Evolutionary conservation across 2,329 filamentous ascomycete genomes (phyloP).

Genomic region (Orbilia oligospora): DNA sequence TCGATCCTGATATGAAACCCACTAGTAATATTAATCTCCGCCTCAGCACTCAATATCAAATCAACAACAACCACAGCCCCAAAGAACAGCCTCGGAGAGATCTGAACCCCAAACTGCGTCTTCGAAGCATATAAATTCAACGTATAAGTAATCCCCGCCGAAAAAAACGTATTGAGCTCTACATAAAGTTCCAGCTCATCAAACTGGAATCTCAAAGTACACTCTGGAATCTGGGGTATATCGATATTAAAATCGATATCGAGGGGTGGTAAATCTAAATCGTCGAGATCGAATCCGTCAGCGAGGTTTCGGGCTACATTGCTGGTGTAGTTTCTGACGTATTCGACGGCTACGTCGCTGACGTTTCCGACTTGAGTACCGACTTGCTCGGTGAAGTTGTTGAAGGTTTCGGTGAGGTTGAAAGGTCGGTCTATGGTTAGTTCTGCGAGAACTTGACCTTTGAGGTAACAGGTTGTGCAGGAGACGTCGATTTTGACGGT

Average conservation of each 20-base stretch:
- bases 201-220: conserved; percentile 69
- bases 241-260: conserved; percentile 69
- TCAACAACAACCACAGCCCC: conserved; percentile 71
- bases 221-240: conserved; percentile 68
- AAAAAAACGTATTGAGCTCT: conserved; percentile 68
- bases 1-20: conserved; percentile 74
- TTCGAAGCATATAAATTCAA: conserved; percentile 71
- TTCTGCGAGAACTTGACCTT: conserved; percentile 68
- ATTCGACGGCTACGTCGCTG: conserved; percentile 62
- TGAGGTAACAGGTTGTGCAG: conserved; percentile 71
- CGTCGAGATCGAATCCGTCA: conserved; percentile 64
- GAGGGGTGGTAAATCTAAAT: conserved; percentile 66
- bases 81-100: conserved; percentile 68
- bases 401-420: conserved; percentile 66
- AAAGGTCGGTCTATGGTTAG: conserved; percentile 69
- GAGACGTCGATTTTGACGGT: conserved; percentile 67
- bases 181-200: conserved; percentile 72
- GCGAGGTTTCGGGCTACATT: conserved; percentile 63
- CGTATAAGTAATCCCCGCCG: conserved; percentile 69
- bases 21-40: conserved; percentile 70
- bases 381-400: conserved; percentile 66
- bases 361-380: conserved; percentile 66
- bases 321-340: conserved; percentile 63
- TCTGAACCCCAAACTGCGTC: conserved; percentile 68
- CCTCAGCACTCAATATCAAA: conserved; percentile 70